These are phyloP conservation scores for Aspergillus haitiensis DNA, from an alignment of 495 filamentous ascomycete genomes.

Conservation along the genomic window DNA sequence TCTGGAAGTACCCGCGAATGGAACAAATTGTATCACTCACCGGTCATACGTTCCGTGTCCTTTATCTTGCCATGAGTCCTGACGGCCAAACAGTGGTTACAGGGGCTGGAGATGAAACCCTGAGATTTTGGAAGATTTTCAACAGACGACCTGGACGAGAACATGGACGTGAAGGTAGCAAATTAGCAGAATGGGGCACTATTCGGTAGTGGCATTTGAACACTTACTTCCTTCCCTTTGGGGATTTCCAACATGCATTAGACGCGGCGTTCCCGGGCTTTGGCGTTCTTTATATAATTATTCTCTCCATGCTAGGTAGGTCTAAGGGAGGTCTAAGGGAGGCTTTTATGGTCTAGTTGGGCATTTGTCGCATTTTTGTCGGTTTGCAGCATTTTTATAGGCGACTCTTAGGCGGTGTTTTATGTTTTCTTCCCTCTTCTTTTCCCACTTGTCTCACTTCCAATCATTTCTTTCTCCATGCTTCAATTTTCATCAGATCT, in stretches of 20 bases:
- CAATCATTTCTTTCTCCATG: conserved; percentile 1
- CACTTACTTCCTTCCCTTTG: conserved; percentile 16
- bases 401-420: conserved; percentile 21
- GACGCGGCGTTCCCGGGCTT: conserved; percentile 39
- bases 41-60: conserved; percentile 91
- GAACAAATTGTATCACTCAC: conserved; percentile 91
- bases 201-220: conserved; percentile 55
- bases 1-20: conserved; percentile 99
- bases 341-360: conserved; percentile 32
- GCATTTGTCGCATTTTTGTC: conserved; percentile 40
- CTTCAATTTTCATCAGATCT: conserved; percentile 22
- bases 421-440: conserved; percentile 2
- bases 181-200: conserved; percentile 66
- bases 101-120: conserved; percentile 92
- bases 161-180: conserved; percentile 53
- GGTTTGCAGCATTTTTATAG: conserved; percentile 29
- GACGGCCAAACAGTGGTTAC: conserved; percentile 93
- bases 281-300: conserved; percentile 24
- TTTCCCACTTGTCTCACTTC: no score
- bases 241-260: conserved; percentile 38
- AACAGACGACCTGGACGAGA: conserved; percentile 60
- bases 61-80: conserved; percentile 96
- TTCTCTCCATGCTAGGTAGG: conserved; percentile 25
- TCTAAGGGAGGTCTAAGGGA: conserved; percentile 32
- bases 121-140: conserved; percentile 97